A percentile compares a stretch with the other conserved stretches of the same genome.
Evolutionary conservation across 805 yeast genomes (phyloP).

Genomic region (Suhomyces sp.): DNA sequence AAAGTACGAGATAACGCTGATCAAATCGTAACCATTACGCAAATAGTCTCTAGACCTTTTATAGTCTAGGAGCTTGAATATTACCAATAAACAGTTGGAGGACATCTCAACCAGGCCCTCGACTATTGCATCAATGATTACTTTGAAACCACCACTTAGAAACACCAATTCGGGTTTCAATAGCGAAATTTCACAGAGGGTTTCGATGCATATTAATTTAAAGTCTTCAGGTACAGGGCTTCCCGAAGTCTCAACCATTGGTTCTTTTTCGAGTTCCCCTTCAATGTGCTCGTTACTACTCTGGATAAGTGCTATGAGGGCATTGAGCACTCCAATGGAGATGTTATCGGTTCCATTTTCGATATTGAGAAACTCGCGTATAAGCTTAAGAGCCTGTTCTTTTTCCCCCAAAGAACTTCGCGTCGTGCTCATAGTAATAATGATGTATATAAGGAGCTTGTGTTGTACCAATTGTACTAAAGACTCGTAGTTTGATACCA

Average conservation of each 20-base stretch:
- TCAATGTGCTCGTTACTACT: slow-evolving; percentile 5
- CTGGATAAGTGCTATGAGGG: slow-evolving; percentile 42
- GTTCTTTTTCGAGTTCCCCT: not conserved
- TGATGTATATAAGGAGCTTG: slow-evolving; percentile 60
- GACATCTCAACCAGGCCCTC: slow-evolving; percentile 18
- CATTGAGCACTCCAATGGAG: slow-evolving; percentile 61
- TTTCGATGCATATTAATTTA: slow-evolving; percentile 44
- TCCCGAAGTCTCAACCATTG: not conserved
- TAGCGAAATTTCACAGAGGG: slow-evolving; percentile 36
- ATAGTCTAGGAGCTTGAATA: slow-evolving; percentile 55
- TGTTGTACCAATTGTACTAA: slow-evolving; percentile 50
- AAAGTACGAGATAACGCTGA: slow-evolving; percentile 63
- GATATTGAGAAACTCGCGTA: slow-evolving; percentile 59
- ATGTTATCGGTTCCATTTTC: slow-evolving; percentile 49
- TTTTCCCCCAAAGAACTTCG: slow-evolving; percentile 56
- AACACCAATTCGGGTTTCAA: slow-evolving; percentile 41
- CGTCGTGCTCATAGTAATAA: slow-evolving; percentile 62
- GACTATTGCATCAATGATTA: slow-evolving; percentile 39
- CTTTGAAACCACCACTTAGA: slow-evolving; percentile 53
- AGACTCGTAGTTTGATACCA: slow-evolving; percentile 54
- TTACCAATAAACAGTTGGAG: slow-evolving; percentile 34
- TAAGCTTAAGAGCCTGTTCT: slow-evolving; percentile 70
- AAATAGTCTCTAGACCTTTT: slow-evolving; percentile 53
- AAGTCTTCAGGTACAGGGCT: slow-evolving; percentile 25
- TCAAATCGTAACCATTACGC: slow-evolving; percentile 60